A percentile compares a stretch with the other conserved stretches of the same genome.
Conservation (phyloP, 2,329 filamentous ascomycete genomes). For the Trichoderma koningiopsis region DNA sequence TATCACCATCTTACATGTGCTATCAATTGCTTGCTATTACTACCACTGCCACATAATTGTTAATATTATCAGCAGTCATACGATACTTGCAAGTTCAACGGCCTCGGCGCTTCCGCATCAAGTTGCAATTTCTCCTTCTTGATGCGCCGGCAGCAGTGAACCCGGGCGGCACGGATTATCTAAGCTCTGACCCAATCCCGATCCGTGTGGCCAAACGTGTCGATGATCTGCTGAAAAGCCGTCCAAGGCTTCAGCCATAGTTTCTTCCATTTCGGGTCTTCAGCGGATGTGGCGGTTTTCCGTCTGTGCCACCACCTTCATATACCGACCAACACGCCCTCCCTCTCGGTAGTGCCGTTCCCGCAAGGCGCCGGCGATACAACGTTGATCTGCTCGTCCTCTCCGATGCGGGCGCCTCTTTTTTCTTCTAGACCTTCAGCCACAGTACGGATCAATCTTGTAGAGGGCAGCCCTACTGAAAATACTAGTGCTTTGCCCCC, state of each 20-base stretch:
- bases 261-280: constrained; percentile 8
- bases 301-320: constrained; percentile 14
- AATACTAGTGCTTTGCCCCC: neutral
- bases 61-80: neutral
- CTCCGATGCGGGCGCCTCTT: constrained; percentile 20
- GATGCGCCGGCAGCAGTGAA: neutral
- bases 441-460: neutral
- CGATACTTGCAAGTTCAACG: neutral
- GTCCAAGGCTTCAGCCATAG: neutral
- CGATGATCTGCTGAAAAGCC: neutral
- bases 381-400: constrained; percentile 10
- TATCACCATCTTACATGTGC: neutral
- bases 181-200: neutral
- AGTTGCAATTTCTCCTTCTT: neutral
- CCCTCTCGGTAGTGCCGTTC: constrained; percentile 16
- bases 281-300: constrained; percentile 21
- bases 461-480: neutral
- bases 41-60: neutral
- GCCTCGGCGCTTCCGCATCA: constrained; percentile 12
- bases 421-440: neutral
- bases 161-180: neutral
- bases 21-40: neutral
- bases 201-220: neutral
- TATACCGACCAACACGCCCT: neutral
- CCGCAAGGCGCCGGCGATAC: constrained; percentile 18